phyloP scores from a whole-genome alignment of 805 yeast genomes.

The Wickerhamomyces rabaulensis region DNA sequence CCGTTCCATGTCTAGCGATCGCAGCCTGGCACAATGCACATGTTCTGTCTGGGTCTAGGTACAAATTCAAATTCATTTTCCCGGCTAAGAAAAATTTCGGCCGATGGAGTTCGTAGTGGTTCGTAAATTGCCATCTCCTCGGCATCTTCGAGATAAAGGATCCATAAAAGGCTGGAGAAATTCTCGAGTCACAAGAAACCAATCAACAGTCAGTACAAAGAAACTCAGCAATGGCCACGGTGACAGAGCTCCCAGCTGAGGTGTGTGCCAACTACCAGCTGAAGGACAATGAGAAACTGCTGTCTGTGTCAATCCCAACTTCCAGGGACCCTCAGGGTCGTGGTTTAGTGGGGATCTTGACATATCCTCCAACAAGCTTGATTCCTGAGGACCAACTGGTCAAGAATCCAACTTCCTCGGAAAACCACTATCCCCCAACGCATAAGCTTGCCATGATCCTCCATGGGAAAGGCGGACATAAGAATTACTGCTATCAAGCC shows the following conservation, averaged over 20 bases:
- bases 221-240: no score
- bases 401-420: slow-evolving; percentile 4
- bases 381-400: slow-evolving; percentile 16
- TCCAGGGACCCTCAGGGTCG: slow-evolving; percentile 18
- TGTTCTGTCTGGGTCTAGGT: no score
- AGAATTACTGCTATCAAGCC: slow-evolving; percentile 71
- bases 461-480: slow-evolving; percentile 89
- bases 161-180: no score
- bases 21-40: no score
- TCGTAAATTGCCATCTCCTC: no score
- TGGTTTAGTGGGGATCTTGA: slow-evolving; percentile 33
- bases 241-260: slow-evolving; percentile 12
- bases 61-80: no score
- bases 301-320: slow-evolving; percentile 20
- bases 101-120: no score
- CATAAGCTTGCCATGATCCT: slow-evolving; percentile 52
- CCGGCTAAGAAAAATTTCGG: no score
- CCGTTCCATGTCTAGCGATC: no score
- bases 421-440: slow-evolving; percentile 29
- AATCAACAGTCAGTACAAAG: no score
- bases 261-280: slow-evolving; percentile 20
- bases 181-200: no score
- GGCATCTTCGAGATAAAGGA: no score
- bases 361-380: slow-evolving; percentile 27
- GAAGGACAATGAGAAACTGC: slow-evolving; percentile 20